These are phyloP conservation scores for Cadophora malorum DNA, from an alignment of 2,329 filamentous ascomycete genomes.

Conservation along the genomic window DNA sequence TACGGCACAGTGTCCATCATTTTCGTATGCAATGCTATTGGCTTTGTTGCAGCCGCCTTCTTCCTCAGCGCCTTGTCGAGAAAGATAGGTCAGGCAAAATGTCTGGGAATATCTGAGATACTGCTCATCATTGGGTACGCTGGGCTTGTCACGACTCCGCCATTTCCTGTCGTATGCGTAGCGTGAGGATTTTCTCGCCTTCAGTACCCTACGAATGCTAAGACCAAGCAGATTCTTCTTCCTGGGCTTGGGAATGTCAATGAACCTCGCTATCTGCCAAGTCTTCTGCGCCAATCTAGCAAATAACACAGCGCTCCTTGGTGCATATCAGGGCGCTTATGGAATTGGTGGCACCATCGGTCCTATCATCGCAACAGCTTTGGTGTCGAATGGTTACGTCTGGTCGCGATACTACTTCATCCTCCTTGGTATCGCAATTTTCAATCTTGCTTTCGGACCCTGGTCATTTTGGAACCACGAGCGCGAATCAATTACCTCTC, in stretches of 20 bases:
- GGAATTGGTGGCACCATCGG: slow-evolving; percentile 68
- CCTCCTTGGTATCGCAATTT: slow-evolving; percentile 60
- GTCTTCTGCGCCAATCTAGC: slow-evolving; percentile 61
- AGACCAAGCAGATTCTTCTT: slow-evolving; percentile 61
- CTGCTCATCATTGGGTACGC: slow-evolving; percentile 66
- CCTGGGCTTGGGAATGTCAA: slow-evolving; percentile 61
- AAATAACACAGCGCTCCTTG: slow-evolving; percentile 59
- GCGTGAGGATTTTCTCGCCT: slow-evolving; percentile 47
- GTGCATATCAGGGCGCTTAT: slow-evolving; percentile 69
- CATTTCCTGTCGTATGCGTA: slow-evolving; percentile 69
- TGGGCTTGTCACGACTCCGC: slow-evolving; percentile 68
- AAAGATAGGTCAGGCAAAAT: slow-evolving; percentile 67
- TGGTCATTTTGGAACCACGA: slow-evolving; percentile 76
- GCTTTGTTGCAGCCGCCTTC: slow-evolving; percentile 76
- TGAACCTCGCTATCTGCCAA: slow-evolving; percentile 62
- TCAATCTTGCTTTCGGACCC: slow-evolving; percentile 60
- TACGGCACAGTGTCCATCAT: slow-evolving; percentile 81
- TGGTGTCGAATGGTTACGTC: slow-evolving; percentile 66
- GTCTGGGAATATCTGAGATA: slow-evolving; percentile 62
- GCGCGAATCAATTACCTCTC: slow-evolving; percentile 62
- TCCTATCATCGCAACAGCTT: slow-evolving; percentile 72
- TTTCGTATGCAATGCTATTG: slow-evolving; percentile 77
- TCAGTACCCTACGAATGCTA: not conserved
- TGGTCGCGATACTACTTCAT: slow-evolving; percentile 79
- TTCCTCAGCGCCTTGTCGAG: slow-evolving; percentile 65